phyloP scores from a whole-genome alignment of 768 basidiomycete genomes.

The Auricularia sp. region DNA sequence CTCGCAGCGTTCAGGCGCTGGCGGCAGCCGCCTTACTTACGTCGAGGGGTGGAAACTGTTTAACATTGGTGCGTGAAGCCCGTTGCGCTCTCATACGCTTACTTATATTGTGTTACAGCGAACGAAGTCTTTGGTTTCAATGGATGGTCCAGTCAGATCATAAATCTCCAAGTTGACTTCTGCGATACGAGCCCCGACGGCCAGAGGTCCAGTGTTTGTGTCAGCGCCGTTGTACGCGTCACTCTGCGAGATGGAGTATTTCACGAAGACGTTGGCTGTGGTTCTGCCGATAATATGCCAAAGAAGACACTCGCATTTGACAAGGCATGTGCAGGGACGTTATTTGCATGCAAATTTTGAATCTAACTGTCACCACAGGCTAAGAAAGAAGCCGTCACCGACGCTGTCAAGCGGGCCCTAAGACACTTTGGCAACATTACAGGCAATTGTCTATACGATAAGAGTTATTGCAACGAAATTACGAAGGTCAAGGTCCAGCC shows the following conservation, averaged over 20 bases:
- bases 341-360: background rate
- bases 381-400: slow-evolving; percentile 97
- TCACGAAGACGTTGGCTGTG: slow-evolving; percentile 94
- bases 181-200: slow-evolving; percentile 49
- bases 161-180: slow-evolving; percentile 16
- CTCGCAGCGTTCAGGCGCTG: slow-evolving; percentile 78
- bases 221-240: slow-evolving; percentile 78
- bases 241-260: slow-evolving; percentile 79
- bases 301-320: slow-evolving; percentile 81
- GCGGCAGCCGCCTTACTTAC: slow-evolving; percentile 82
- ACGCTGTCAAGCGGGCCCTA: slow-evolving; percentile 83
- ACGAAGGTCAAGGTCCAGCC: slow-evolving; percentile 77
- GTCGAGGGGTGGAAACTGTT: slow-evolving; percentile 98
- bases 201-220: slow-evolving; percentile 56
- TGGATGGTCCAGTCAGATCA: slow-evolving; percentile 81
- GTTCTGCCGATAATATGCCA: slow-evolving; percentile 73
- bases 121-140: slow-evolving; percentile 99
- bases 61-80: slow-evolving; percentile 39
- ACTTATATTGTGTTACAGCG: slow-evolving; percentile 28
- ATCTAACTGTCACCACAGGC: slow-evolving; percentile 41
- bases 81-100: background rate
- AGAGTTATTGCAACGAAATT: slow-evolving; percentile 74
- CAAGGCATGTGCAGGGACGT: slow-evolving; percentile 49
- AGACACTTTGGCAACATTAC: slow-evolving; percentile 89
- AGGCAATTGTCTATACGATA: slow-evolving; percentile 97